Evolutionary conservation across 305 asterid genomes (phyloP).

Genomic region (Coffea humblotiana): DNA sequence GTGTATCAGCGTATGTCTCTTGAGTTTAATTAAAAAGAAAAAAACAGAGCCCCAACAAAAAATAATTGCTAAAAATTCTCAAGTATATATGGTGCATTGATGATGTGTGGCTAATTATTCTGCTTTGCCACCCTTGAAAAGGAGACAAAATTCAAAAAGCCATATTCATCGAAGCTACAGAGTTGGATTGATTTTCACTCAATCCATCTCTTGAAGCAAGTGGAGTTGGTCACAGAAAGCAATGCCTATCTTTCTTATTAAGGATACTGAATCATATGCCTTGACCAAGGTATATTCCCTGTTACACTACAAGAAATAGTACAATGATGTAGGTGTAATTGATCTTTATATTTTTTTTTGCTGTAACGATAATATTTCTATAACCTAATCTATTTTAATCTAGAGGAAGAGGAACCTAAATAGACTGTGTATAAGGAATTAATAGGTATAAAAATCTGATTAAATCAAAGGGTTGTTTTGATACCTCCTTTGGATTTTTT

Average conservation of each 20-base stretch:
- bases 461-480: too few species aligned
- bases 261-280: not conserved
- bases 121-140: conserved; percentile 2
- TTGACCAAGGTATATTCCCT: not conserved
- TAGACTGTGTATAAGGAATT: too few species aligned
- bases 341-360: not conserved
- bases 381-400: too few species aligned
- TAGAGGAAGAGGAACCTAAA: too few species aligned
- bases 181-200: conserved; percentile 7
- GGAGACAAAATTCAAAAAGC: not conserved
- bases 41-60: too few species aligned
- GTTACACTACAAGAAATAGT: not conserved
- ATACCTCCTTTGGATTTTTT: too few species aligned
- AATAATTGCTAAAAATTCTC: too few species aligned
- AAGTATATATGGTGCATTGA: not conserved
- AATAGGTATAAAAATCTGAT: too few species aligned
- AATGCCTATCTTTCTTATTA: not conserved
- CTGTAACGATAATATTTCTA: too few species aligned
- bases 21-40: too few species aligned
- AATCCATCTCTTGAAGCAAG: not conserved
- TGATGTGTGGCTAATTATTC: not conserved
- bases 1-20: too few species aligned
- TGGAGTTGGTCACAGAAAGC: not conserved
- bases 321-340: not conserved
- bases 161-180: not conserved